Evolutionary conservation across 805 yeast species (phyloP).

Genomic region (Lipomyces lipofer): DNA sequence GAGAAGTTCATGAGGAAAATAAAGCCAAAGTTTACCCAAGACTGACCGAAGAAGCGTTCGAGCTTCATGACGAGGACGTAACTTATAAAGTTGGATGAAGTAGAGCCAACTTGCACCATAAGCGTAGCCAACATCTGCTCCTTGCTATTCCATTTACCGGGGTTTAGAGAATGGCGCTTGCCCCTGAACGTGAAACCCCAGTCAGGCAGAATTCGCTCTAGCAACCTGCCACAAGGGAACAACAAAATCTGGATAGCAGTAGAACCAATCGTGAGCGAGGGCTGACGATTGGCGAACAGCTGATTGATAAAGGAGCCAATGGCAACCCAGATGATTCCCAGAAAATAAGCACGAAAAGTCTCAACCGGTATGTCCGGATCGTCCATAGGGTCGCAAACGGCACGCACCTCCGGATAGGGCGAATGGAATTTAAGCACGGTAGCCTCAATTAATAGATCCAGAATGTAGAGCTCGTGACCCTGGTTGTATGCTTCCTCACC

Average conservation of each 20-base stretch:
- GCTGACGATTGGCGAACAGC: conserved; percentile 57
- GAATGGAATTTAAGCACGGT: conserved; percentile 13
- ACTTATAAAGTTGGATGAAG: conserved; percentile 43
- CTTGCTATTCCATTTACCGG: conserved; percentile 60
- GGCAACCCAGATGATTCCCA: conserved; percentile 55
- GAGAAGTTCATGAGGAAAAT: conserved; percentile 55
- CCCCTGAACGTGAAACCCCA: conserved; percentile 35
- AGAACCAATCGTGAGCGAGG: conserved; percentile 57
- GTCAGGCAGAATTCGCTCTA: conserved; percentile 13
- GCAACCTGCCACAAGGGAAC: conserved; percentile 55
- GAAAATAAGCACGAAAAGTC: conserved; percentile 54
- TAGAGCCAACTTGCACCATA: conserved; percentile 30
- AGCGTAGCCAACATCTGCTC: conserved; percentile 63
- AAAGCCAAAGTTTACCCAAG: conserved; percentile 48
- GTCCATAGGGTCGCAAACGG: conserved; percentile 61
- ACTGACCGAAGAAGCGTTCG: conserved; percentile 43
- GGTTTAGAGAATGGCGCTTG: conserved; percentile 48
- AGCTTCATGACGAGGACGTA: conserved; percentile 40
- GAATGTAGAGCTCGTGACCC: conserved; percentile 8
- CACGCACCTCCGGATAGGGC: conserved; percentile 68
- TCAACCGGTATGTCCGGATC: conserved; percentile 50
- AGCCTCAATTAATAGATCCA: conserved; percentile 11
- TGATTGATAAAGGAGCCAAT: conserved; percentile 61
- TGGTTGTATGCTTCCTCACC: conserved; percentile 27
- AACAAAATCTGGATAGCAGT: conserved; percentile 66